Conservation (phyloP, 192 early-diverging fungal species). For the Linnemannia schmuckeri region DNA sequence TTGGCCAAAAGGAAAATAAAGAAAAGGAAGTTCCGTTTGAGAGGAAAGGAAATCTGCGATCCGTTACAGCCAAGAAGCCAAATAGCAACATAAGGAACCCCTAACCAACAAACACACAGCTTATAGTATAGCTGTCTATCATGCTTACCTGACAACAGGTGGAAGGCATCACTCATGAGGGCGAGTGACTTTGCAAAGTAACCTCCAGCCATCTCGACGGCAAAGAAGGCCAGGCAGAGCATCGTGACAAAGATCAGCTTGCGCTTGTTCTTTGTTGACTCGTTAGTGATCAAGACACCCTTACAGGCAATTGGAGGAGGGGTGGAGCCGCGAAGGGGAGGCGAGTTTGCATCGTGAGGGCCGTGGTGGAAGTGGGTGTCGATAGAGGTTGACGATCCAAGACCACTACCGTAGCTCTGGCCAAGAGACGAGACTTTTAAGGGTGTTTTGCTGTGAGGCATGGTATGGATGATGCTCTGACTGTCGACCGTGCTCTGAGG, state of each 20-base stretch:
- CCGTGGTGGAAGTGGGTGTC: constrained; percentile 11
- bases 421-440: constrained; percentile 17
- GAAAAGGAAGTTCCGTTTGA: neutral
- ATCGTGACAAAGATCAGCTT: constrained; percentile 54
- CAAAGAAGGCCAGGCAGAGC: constrained; percentile 67
- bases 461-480: constrained; percentile 38
- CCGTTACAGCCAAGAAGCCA: neutral
- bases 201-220: constrained; percentile 74
- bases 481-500: constrained; percentile 40
- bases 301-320: constrained; percentile 51
- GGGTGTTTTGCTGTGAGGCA: constrained; percentile 29
- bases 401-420: constrained; percentile 29
- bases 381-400: neutral
- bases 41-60: constrained; percentile 5
- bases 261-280: constrained; percentile 56
- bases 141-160: constrained; percentile 73
- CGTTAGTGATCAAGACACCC: constrained; percentile 52
- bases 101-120: neutral
- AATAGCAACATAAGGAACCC: neutral
- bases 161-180: constrained; percentile 82
- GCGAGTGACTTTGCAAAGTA: constrained; percentile 75
- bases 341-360: constrained; percentile 26
- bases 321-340: constrained; percentile 13
- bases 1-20: neutral
- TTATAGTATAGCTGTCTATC: too few species aligned